Evolutionary conservation across 345 rosid genomes (phyloP).

Genomic region (Hibiscus syriacus): DNA sequence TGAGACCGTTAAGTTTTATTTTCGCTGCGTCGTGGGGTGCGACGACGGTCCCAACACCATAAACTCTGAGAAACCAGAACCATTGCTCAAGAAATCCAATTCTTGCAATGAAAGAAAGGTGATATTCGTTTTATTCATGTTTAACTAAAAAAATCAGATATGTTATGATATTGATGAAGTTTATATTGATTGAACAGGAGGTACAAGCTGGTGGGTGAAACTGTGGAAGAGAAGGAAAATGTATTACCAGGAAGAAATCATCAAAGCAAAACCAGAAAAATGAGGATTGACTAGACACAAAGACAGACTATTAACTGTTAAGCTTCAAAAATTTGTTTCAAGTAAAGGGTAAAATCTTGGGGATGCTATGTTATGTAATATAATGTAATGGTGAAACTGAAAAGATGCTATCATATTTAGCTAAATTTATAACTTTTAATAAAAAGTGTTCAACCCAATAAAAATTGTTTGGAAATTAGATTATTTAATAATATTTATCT

Average conservation of each 20-base stretch:
- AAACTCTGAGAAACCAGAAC: constrained; percentile 37
- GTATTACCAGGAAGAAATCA: constrained; percentile 53
- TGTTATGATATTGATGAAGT: too few species aligned
- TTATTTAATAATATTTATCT: too few species aligned
- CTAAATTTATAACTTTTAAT: too few species aligned
- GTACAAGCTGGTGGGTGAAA: constrained; percentile 18
- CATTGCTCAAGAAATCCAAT: constrained; percentile 57
- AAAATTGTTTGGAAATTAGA: too few species aligned
- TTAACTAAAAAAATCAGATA: too few species aligned
- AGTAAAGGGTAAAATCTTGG: not conserved
- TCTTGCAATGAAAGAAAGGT: constrained; percentile 76
- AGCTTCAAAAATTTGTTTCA: not conserved
- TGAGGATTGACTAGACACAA: not conserved
- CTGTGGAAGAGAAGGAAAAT: constrained; percentile 27
- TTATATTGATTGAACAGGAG: constrained; percentile 17
- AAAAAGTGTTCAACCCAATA: too few species aligned
- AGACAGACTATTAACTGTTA: not conserved
- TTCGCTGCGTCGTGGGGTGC: too few species aligned
- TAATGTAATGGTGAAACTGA: not conserved
- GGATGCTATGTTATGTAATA: too few species aligned
- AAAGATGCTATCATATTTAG: not conserved
- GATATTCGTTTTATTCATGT: not conserved
- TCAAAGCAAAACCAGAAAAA: constrained; percentile 37
- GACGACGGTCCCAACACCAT: too few species aligned
- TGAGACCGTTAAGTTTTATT: too few species aligned